Base-by-base conservation (phyloP, 805 yeast genomes). In the Metschnikowia sp. region DNA sequence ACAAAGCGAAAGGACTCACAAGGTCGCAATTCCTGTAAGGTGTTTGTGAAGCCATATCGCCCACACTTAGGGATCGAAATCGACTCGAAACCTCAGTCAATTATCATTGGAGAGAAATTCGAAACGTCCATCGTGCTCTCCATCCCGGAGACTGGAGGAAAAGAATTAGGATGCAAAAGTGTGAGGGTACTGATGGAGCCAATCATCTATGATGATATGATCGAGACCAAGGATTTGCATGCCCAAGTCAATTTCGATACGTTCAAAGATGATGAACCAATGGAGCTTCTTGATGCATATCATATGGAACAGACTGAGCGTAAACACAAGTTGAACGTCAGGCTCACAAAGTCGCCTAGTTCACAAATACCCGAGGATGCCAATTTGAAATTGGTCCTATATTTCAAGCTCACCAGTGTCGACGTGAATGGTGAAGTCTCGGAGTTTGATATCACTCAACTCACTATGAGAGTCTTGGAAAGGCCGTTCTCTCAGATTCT, bases 181-280 rank as follows among this genome's bases (percentile, higher is more conserved):
- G 47, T 68, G 3, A 40, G 53, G 11, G 39, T 69, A 12, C 51
- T 59, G 9, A 60, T 62, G 8, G 54, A 61, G 39, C 47, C 62
- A 1, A 58, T 52, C 22, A 45, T 63, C 6, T 46, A 47, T 12
- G 41, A 53, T 32, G 48, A 49, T 10, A 52, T 39, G 35, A 40
- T 39, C 2, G 62, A 56, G 9, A 45, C 52, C 2, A 59, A 55
- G 15, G 55, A 51, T 28, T 19, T 56, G 9, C 49, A 52, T 7
- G 56, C 63, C 2, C 65, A 56, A 39, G 57, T 57, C 4, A 62
- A 61, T 44, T 72, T 76, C 76, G 63, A 66, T 19, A 52, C 42
- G 7, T 48, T 65, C 37, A 72, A 72, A 48, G 77, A 72, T 49
- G 77, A 72, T 40, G 74, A 69, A 48, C 62, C 70, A 1, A 51